Conservation (phyloP, 495 filamentous ascomycete species). For the Penicillium bialowiezense region DNA sequence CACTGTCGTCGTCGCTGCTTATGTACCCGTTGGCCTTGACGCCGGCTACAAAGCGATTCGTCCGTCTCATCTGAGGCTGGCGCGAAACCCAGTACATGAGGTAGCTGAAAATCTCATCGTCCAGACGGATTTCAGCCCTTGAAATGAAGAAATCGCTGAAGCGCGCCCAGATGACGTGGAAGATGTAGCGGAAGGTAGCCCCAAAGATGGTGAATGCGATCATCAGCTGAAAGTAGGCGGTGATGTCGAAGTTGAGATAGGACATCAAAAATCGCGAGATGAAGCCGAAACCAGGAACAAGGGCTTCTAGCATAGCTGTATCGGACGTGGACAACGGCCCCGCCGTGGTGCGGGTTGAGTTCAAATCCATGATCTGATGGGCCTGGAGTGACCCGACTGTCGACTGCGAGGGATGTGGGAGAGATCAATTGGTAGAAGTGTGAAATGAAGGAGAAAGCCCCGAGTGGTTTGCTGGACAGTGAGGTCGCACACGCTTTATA, state of each 20-base stretch:
- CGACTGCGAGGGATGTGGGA: no score
- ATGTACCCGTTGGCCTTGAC: conserved; percentile 52
- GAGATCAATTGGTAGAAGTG: no score
- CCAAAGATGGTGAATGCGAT: conserved; percentile 48
- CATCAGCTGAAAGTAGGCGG: conserved; percentile 63
- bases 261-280: conserved; percentile 57
- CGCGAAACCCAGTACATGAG: conserved; percentile 67
- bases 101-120: conserved; percentile 68
- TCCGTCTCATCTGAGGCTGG: conserved; percentile 54
- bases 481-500: neutral
- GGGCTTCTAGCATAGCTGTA: conserved; percentile 60
- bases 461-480: neutral
- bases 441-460: no score
- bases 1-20: conserved; percentile 45
- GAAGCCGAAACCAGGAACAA: conserved; percentile 72
- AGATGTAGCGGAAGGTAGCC: conserved; percentile 50
- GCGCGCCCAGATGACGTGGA: conserved; percentile 35
- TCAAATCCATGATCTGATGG: conserved; percentile 18
- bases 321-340: conserved; percentile 21
- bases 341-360: conserved; percentile 21
- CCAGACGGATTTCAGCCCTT: conserved; percentile 60
- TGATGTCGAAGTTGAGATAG: conserved; percentile 67
- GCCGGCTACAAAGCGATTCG: conserved; percentile 60
- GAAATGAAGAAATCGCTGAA: conserved; percentile 40
- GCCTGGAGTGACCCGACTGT: neutral